These are phyloP conservation scores for Xylaria intraflava DNA, from an alignment of 495 filamentous ascomycete genomes.

Conservation along the genomic window DNA sequence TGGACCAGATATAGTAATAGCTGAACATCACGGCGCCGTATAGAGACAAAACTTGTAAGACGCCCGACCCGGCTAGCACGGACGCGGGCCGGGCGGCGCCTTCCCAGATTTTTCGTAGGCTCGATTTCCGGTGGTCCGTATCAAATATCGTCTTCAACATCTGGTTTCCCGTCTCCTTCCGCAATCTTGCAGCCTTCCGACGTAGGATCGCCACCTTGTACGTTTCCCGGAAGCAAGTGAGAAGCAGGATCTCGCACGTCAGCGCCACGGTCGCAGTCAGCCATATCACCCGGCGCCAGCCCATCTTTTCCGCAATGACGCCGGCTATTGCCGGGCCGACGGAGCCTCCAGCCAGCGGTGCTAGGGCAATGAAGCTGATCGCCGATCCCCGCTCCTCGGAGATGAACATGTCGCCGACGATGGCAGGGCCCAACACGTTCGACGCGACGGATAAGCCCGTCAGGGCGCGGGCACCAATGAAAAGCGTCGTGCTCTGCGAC, in stretches of 20 bases:
- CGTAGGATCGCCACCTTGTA: constrained; percentile 45
- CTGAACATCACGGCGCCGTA: constrained; percentile 45
- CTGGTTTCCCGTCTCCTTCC: constrained; percentile 34
- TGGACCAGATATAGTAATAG: constrained; percentile 49
- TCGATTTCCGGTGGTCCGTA: constrained; percentile 12
- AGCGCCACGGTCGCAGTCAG: constrained; percentile 44
- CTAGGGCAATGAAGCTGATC: constrained; percentile 43
- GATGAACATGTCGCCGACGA: constrained; percentile 53
- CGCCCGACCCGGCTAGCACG: constrained; percentile 41
- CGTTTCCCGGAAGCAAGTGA: constrained; percentile 44
- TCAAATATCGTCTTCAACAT: constrained; percentile 44
- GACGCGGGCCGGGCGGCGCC: constrained; percentile 42
- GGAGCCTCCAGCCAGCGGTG: constrained; percentile 44
- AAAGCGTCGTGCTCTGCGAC: constrained; percentile 30
- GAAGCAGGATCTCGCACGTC: constrained; percentile 41
- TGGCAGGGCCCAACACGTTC: constrained; percentile 52
- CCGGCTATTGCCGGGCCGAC: constrained; percentile 56
- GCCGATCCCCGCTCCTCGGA: constrained; percentile 45
- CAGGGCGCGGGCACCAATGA: constrained; percentile 44
- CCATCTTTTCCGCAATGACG: constrained; percentile 51
- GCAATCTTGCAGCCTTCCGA: constrained; percentile 33
- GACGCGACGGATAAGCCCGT: constrained; percentile 47
- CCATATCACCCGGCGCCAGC: constrained; percentile 54
- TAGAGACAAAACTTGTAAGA: constrained; percentile 44
- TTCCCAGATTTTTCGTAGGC: constrained; percentile 24